phyloP scores from a whole-genome alignment of 2,329 filamentous ascomycete species.

The Trichoderma lentiforme region DNA sequence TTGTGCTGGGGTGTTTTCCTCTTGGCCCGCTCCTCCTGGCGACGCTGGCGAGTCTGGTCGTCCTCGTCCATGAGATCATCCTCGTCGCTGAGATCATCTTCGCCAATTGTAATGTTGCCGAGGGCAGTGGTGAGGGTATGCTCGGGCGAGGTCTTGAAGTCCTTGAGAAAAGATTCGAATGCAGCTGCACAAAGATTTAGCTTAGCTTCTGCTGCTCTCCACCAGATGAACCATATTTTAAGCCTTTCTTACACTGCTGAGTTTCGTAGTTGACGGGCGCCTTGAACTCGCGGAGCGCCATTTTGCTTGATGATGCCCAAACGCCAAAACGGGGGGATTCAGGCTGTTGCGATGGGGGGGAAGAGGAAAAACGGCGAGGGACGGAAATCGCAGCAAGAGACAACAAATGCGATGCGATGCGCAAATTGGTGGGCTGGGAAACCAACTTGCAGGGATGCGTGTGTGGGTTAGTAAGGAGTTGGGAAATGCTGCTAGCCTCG shows the following conservation, averaged over 20 bases:
- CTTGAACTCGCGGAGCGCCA: conserved; percentile 82
- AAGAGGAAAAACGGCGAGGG: neutral
- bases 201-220: neutral
- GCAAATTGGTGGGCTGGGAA: conserved; percentile 34
- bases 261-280: conserved; percentile 81
- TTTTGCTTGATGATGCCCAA: conserved; percentile 40
- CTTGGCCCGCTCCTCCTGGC: conserved; percentile 47
- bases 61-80: conserved; percentile 90
- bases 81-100: conserved; percentile 82
- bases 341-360: conserved; percentile 17
- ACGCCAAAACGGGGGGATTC: conserved; percentile 21
- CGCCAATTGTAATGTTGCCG: conserved; percentile 79
- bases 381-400: neutral
- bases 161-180: conserved; percentile 82
- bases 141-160: conserved; percentile 78
- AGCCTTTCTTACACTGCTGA: conserved; percentile 72
- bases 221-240: neutral
- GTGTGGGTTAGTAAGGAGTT: conserved; percentile 10
- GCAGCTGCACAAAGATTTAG: conserved; percentile 49
- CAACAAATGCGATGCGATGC: conserved; percentile 23
- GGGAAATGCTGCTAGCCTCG: neutral
- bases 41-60: conserved; percentile 55
- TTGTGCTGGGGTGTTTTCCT: conserved; percentile 67
- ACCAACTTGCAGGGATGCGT: conserved; percentile 25
- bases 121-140: conserved; percentile 76